Base-by-base conservation (phyloP, 2,329 filamentous ascomycete species). In the Trichoderma sp. region DNA sequence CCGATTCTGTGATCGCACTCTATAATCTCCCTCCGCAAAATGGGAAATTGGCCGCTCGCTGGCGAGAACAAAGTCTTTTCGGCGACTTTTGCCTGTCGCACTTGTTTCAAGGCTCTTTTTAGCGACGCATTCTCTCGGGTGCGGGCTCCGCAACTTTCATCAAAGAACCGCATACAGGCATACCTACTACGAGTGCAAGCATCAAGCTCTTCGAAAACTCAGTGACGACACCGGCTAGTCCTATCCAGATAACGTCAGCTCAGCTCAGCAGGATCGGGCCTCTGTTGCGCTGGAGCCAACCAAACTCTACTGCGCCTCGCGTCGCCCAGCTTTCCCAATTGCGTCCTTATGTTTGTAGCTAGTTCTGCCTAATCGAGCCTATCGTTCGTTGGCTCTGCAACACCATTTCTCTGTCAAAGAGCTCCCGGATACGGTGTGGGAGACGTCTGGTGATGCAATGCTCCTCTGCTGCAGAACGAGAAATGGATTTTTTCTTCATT, bases 241-340 rank as follows among this genome's bases (percentile, higher is more conserved):
- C 50, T 31, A 59, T 66, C 24, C 38, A 50, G 35, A 71, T 71
- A 27, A 71, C 68, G 68, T 53, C 68, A 71, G 68, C 68, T 63
- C 68, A 71, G 56, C 68, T 71, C 35, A 71, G 56, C 68, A 71
- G 59, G 56, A 71, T 71, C 38, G 56, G 68, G 56, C 68, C 59
- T 71, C 68, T 63, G 56, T 45, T 71, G 56, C 68, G 68, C 56
- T 35, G 35, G n/a, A 69, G 6, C 56, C 33, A 50, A 18, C 38
- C 35, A 63, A 63, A 62, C n/a, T 16, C 41, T 12, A 14, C 41
- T 50, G 38, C 56, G 38, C 68, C 68, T 62, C 68, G 14, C 50
- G n/a, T 41, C 12, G 31, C 53, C 53, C 67, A 66, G 35, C 53
- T 31, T 60, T 27, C 50, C 50, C 31, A 69, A 59, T 41, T 45